Evolutionary conservation across 768 basidiomycete genomes (phyloP).

Genomic region (Suillus placidus): DNA sequence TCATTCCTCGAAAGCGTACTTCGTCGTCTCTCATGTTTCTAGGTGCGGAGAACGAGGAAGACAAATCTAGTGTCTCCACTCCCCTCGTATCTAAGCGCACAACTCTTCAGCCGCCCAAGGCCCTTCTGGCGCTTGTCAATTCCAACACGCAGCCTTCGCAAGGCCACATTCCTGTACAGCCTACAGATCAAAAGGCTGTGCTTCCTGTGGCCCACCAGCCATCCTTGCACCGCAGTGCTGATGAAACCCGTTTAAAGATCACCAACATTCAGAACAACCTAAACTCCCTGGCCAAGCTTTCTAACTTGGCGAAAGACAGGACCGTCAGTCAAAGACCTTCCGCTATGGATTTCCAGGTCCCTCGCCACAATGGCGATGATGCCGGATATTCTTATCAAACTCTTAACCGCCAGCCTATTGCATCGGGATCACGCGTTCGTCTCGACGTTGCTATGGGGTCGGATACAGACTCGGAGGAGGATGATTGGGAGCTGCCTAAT

Average conservation of each 20-base stretch:
- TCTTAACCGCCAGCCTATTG: slow-evolving; percentile 9
- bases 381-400: neutral
- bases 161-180: slow-evolving; percentile 1
- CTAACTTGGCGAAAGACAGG: neutral
- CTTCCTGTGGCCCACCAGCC: neutral
- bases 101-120: slow-evolving; percentile 27
- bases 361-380: neutral
- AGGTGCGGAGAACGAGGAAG: slow-evolving; percentile 10
- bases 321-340: neutral
- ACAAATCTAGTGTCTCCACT: neutral
- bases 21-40: slow-evolving; percentile 32
- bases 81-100: slow-evolving; percentile 25
- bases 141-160: slow-evolving; percentile 16
- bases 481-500: neutral
- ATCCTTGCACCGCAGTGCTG: neutral
- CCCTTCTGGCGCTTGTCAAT: slow-evolving; percentile 28
- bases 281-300: neutral
- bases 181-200: slow-evolving; percentile 2
- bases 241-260: neutral
- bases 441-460: neutral
- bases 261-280: neutral
- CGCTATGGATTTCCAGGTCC: too few relatives aligned
- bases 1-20: slow-evolving; percentile 42
- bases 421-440: slow-evolving; percentile 24
- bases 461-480: neutral